A percentile compares a stretch with the other conserved stretches of the same genome.
These are phyloP conservation scores for Spinellus fusiger DNA, from an alignment of 192 early-diverging fungal genomes.

Conservation along the genomic window DNA sequence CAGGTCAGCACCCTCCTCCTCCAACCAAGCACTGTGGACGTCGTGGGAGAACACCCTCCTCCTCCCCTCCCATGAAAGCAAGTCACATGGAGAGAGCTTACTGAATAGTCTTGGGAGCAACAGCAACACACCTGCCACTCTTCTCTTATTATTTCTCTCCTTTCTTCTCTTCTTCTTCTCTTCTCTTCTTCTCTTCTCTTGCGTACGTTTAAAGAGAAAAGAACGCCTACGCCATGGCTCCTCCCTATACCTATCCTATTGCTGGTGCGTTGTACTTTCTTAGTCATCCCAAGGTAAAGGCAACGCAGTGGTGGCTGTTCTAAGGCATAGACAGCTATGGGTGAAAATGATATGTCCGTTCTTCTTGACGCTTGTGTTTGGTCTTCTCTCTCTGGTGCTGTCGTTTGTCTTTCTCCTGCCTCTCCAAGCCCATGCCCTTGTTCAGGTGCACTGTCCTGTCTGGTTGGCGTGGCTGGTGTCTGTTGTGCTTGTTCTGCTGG, in stretches of 20 bases:
- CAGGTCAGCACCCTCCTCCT: too few relatives aligned
- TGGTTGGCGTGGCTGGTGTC: conserved; percentile 57
- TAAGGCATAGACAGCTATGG: conserved; percentile 31
- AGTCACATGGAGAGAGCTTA: too few relatives aligned
- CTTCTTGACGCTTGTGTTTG: conserved; percentile 41
- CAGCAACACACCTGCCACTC: too few relatives aligned
- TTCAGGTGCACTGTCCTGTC: conserved; percentile 38
- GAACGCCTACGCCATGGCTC: conserved; percentile 4
- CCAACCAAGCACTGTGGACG: too few relatives aligned
- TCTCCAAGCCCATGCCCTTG: conserved; percentile 55
- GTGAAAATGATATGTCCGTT: conserved; percentile 46
- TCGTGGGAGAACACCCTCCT: too few relatives aligned
- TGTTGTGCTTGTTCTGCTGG: conserved; percentile 55
- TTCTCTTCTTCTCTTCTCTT: neutral
- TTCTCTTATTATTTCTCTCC: too few relatives aligned
- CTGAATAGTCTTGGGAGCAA: too few relatives aligned
- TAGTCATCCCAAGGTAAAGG: conserved; percentile 35
- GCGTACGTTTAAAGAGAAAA: neutral
- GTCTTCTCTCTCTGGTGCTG: conserved; percentile 38
- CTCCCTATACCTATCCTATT: conserved; percentile 20
- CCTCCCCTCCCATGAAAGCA: too few relatives aligned
- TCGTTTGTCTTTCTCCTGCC: conserved; percentile 50
- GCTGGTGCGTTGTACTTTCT: conserved; percentile 38
- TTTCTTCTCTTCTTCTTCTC: too few relatives aligned
- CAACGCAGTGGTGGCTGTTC: conserved; percentile 5